A percentile compares a stretch with the other conserved stretches of the same genome.
phyloP scores from a whole-genome alignment of 2,329 filamentous ascomycete genomes.

The Exophiala aquamarina region DNA sequence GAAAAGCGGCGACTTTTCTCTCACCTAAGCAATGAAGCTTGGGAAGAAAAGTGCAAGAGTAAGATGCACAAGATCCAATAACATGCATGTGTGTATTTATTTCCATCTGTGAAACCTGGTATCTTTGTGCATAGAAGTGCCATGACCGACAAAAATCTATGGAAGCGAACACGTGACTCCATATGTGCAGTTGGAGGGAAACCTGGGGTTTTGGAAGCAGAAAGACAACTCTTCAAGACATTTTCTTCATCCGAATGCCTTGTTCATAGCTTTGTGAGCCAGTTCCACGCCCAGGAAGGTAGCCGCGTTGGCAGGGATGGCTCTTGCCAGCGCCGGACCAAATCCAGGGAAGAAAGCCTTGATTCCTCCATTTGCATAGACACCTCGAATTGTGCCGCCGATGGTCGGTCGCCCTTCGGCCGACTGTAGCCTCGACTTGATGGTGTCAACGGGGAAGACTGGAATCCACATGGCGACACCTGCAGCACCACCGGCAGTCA shows the following conservation, averaged over 20 bases:
- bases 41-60: no score
- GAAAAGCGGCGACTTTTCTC: no score
- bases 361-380: constrained; percentile 80
- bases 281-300: constrained; percentile 68
- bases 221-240: no score
- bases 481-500: constrained; percentile 82
- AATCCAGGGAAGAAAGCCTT: constrained; percentile 98
- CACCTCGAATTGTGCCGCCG: constrained; percentile 71
- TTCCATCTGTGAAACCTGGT: no score
- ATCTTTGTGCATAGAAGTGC: no score
- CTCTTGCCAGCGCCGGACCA: constrained; percentile 85
- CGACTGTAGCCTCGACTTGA: constrained; percentile 92
- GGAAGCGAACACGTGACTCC: no score
- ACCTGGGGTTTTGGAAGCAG: no score
- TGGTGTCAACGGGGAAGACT: constrained; percentile 94
- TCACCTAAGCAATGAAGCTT: no score
- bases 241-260: constrained; percentile 40
- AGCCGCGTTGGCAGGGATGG: constrained; percentile 93
- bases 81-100: no score
- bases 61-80: no score
- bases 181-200: no score
- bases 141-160: no score
- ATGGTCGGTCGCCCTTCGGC: constrained; percentile 83
- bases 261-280: constrained; percentile 52
- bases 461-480: constrained; percentile 99